Base-by-base conservation (phyloP, 2,329 filamentous ascomycete species). In the Pestalotiopsis sp. region DNA sequence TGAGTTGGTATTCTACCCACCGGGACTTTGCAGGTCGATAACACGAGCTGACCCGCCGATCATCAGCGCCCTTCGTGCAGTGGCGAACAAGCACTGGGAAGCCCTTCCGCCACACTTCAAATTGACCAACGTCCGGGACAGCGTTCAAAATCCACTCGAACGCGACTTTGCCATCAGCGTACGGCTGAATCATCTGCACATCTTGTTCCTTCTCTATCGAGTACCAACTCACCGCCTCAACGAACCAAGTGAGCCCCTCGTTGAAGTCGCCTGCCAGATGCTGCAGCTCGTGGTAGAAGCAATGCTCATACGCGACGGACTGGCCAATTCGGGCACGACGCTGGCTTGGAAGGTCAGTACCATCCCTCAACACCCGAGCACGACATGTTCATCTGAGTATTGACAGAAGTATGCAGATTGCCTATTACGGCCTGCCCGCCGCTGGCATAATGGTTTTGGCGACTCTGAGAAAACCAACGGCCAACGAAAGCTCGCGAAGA, bases 361-460 rank as follows among this genome's bases (percentile, higher is more conserved):
- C 25, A 4, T 14, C 4, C 27, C 27, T 27, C 27, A 4, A 27
- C 27, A 27, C 27, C 27, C 27, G 27, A 27, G 27, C 27, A 27
- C 27, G 27, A 27, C 4, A 4, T 27, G 4, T 27, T 27, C 27
- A 14, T 56, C 12, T 38, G 14, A 41, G 68, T 69, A 77, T 38
- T 78, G 12, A 20, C 57, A 38, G 27, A 13, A 11, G 36, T 4
- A 27, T 27, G 27, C 40, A 79, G 78, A 73, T 80, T n/a, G 74
- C 72, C 4, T 75, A 76, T 58, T 80, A 78, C 65, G 78, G 78
- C 9, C 70, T 80, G 1, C 73, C 79, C n/a, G 78, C 79, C 4
- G 78, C 78, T 9, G 79, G 79, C 0, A 75, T 79, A 20, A 72
- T 79, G 12, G 74, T 73, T 23, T 71, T 79, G 25, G 73, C 75